Base-by-base conservation (phyloP, 352 stramenopile genomes). In the Phytophthora hibernalis region DNA sequence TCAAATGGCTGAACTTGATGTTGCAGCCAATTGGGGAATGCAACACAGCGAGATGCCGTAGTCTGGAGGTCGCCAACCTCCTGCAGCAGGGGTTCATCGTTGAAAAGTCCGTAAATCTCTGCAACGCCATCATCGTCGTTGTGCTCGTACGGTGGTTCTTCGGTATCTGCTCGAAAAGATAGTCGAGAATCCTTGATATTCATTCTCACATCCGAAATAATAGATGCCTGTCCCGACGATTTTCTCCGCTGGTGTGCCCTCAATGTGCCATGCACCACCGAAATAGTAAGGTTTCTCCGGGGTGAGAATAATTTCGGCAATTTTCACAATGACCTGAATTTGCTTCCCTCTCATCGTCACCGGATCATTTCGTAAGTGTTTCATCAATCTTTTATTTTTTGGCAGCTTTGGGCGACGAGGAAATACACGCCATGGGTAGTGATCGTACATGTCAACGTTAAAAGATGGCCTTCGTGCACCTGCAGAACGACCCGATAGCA, bases 191-290 rank as follows among this genome's bases (percentile, higher is more conserved):
- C 60, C n/a, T 65, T 79, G 48, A 86, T 70, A 43, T 89, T n/a
- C n/a, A n/a, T n/a, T 87, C 37, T 85, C 71, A 18, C 47, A 72
- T 16, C 45, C 74, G 68, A 85, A 84, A 65, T 89, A 87, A 50
- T 82, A 81, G 26, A 85, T 70, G 5, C 70, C 76, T 16, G 74
- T 84, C 3, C 73, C 74, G n/a, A 82, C 49, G 45, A 89, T 87
- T 12, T 65, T 55, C 47, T 89, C 78, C 2, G 59, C 38, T 24
- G 53, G 24, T 11, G 51, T 84, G n/a, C 76, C 80, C 60, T 89
- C 80, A 18, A 85, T 68, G 35, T 89, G 77, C 78, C 78, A 89
- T 10, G 58, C 56, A 5, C 80, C 80, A 5, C 80, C 76, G 2
- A 22, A 45, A 63, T 87, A 85, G 16, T 31, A 47, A 8, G 77